Evolutionary conservation across 2,329 filamentous ascomycete species (phyloP).

Genomic region (Colletotrichum sp.): DNA sequence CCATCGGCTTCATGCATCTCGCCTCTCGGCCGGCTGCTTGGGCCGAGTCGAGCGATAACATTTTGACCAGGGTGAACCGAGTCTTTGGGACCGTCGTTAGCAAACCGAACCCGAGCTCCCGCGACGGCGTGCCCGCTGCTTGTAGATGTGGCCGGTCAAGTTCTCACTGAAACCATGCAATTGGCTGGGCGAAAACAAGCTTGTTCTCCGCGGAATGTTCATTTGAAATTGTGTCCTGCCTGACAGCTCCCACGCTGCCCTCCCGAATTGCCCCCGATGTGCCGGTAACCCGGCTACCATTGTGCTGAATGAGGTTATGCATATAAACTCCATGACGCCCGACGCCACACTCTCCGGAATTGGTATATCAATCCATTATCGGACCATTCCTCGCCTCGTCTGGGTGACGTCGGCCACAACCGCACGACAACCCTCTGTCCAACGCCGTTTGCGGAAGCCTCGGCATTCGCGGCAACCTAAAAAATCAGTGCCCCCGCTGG

Average conservation of each 20-base stretch:
- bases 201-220: neutral
- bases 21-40: neutral
- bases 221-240: neutral
- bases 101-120: neutral
- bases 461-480: neutral
- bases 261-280: neutral
- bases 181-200: neutral
- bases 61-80: neutral
- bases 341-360: slow-evolving; percentile 1
- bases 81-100: neutral
- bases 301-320: neutral
- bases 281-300: neutral
- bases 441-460: neutral
- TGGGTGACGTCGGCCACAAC: neutral
- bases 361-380: slow-evolving; percentile 3
- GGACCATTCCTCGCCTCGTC: neutral
- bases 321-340: slow-evolving; percentile 11
- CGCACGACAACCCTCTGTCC: neutral
- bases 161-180: neutral
- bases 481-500: neutral
- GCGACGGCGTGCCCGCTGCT: neutral
- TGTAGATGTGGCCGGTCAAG: neutral
- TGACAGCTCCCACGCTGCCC: neutral
- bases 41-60: neutral
- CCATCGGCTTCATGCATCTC: neutral